A percentile compares a stretch with the other conserved stretches of the same genome.
These are phyloP conservation scores for Coemansia umbellata DNA, from an alignment of 192 early-diverging fungal species.

Conservation along the genomic window DNA sequence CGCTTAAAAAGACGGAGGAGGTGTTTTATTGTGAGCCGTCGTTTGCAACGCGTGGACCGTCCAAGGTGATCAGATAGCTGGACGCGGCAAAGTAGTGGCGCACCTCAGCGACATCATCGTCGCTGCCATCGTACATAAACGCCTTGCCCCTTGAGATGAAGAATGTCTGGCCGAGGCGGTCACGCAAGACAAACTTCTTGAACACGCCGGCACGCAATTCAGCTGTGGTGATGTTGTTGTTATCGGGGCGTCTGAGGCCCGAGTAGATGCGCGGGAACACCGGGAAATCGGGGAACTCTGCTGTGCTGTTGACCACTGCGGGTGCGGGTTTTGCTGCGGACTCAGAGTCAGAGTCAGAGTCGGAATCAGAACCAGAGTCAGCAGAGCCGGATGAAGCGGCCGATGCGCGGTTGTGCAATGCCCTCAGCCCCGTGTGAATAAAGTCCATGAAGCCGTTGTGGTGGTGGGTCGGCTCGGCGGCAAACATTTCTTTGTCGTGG, in stretches of 20 bases:
- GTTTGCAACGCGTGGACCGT: conserved; percentile 2
- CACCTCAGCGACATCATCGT: conserved; percentile 5
- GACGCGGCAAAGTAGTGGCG: conserved; percentile 37
- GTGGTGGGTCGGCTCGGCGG: background rate
- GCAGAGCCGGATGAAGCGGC: no score
- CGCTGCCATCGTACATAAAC: conserved; percentile 19
- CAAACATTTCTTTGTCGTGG: background rate
- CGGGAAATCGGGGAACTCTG: conserved; percentile 19
- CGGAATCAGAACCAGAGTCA: no score
- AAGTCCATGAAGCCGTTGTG: conserved; percentile 1
- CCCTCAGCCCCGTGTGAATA: background rate
- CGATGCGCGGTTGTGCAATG: no score
- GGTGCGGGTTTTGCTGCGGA: background rate
- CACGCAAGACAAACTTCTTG: conserved; percentile 34
- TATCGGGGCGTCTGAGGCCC: conserved; percentile 19
- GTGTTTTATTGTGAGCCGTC: no score
- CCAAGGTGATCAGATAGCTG: conserved; percentile 35
- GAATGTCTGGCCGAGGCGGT: conserved; percentile 27
- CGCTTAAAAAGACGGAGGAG: no score
- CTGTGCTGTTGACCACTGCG: conserved; percentile 16
- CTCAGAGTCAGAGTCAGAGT: no score
- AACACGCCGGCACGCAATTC: conserved; percentile 35
- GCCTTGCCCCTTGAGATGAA: conserved; percentile 19
- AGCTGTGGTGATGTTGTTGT: background rate
- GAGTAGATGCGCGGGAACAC: conserved; percentile 37